Base-by-base conservation (phyloP, 2,329 filamentous ascomycete species). In the Microdochium bolleyi region DNA sequence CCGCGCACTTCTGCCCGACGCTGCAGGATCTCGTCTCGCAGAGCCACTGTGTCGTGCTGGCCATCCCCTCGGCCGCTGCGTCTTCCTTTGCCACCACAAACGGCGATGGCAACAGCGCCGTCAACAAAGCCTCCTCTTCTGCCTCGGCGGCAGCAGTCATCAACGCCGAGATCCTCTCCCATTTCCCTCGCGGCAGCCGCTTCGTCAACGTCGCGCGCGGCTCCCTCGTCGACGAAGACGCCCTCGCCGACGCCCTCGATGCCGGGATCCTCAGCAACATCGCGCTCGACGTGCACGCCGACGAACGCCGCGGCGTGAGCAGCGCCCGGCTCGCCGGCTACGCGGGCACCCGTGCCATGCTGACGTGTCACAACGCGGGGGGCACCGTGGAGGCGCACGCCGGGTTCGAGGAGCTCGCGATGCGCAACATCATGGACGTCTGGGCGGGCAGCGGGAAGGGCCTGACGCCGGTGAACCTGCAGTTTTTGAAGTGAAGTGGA, bases 141-240 rank as follows among this genome's bases (percentile, higher is more conserved):
- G 37, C 7, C 41, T 7, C 37, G 7, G 5, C n/a, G 19, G 7
- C 41, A 19, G 5, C 21, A 3, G 58, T 87, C 3, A 73, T 88
- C 51, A 73, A 74, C 3, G 61, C 63, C 0, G 63, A 70, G 9
- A 69, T 75, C 22, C 70, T 88, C 11, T 58, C 58, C 0, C 68
- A 69, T 51, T 78, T 86, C 61, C 80, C 78, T 58, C 67, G 59
- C 1, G 83, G 82, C 0, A 70, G 75, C 2, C 69, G 83, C 0
- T 74, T 88, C 46, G 80, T 88, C 32, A 88, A 88, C 60, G 77
- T 88, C 27, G 83, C 84, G 7, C 70, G 84, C 10, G 85, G 85
- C 0, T 77, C 75, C 27, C 70, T 88, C 3, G 78, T 88, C 3
- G 82, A 88, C 56, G 84, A 87, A 58, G 76, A 79, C 3, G 84